phyloP scores from a whole-genome alignment of 2,329 filamentous ascomycete genomes.

The Trichoderma harzianum region DNA sequence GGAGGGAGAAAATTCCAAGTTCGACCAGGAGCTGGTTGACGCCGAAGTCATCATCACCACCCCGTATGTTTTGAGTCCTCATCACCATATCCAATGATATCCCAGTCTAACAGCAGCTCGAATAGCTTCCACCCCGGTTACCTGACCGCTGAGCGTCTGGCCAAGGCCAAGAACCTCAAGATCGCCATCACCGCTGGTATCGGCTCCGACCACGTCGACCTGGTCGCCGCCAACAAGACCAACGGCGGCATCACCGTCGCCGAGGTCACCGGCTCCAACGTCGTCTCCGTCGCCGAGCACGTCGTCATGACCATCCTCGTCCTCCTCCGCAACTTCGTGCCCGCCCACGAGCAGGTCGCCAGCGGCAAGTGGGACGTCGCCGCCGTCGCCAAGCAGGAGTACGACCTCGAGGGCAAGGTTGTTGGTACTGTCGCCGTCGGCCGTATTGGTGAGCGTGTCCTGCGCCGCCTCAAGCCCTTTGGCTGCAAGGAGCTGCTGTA shows the following conservation, averaged over 20 bases:
- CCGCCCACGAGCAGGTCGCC: conserved; percentile 90
- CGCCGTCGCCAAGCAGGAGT: conserved; percentile 96
- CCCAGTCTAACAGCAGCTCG: background rate
- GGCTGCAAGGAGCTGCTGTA: conserved; percentile 99
- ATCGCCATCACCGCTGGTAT: conserved; percentile 95
- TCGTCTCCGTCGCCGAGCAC: conserved; percentile 97
- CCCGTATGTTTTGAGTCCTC: conserved; percentile 59
- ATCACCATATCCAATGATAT: too few relatives aligned
- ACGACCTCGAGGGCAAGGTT: conserved; percentile 93
- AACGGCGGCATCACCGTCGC: conserved; percentile 97
- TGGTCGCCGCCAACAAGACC: conserved; percentile 95
- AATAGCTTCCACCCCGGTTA: conserved; percentile 94
- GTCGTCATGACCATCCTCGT: conserved; percentile 98
- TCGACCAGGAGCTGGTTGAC: conserved; percentile 93
- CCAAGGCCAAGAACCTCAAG: conserved; percentile 99
- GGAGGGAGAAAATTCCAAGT: conserved; percentile 87
- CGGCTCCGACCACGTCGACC: conserved; percentile 96
- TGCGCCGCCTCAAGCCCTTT: conserved; percentile 92
- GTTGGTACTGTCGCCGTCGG: conserved; percentile 97
- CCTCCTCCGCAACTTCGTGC: conserved; percentile 97
- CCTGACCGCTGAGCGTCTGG: conserved; percentile 91
- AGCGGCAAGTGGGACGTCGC: conserved; percentile 93
- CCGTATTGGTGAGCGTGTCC: conserved; percentile 95
- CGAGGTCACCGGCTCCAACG: conserved; percentile 97
- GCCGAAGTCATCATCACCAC: conserved; percentile 99